Conservation (phyloP, 2,329 filamentous ascomycete genomes). For the Nigrograna mackinnonii region DNA sequence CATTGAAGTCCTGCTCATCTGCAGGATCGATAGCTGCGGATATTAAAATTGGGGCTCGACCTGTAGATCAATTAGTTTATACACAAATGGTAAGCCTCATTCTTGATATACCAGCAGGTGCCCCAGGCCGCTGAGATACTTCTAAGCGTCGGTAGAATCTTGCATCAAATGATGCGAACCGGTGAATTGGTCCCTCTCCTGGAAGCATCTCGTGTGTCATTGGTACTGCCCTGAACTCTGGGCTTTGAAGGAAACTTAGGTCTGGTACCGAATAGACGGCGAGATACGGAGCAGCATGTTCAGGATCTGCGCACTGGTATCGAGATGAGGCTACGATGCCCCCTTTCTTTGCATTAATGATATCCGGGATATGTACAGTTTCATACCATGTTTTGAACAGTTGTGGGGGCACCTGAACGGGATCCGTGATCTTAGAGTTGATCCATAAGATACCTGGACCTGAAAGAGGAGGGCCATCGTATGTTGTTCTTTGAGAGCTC, state of each 20-base stretch:
- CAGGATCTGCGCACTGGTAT: constrained; percentile 6
- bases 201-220: constrained; percentile 9
- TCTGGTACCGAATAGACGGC: constrained; percentile 11
- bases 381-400: constrained; percentile 15
- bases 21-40: no score
- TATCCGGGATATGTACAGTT: constrained; percentile 10
- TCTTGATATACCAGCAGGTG: constrained; percentile 2
- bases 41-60: no score
- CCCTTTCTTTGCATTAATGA: constrained; percentile 4
- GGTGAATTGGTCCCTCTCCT: constrained; percentile 7
- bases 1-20: no score
- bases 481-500: no score
- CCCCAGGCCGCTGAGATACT: constrained; percentile 5
- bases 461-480: constrained; percentile 6
- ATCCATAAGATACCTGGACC: constrained; percentile 12
- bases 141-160: constrained; percentile 10
- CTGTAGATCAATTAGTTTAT: no score
- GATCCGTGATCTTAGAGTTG: constrained; percentile 6
- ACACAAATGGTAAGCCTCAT: no score
- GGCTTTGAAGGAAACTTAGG: constrained; percentile 9
- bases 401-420: constrained; percentile 1
- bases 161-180: constrained; percentile 12
- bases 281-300: constrained; percentile 7
- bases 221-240: constrained; percentile 6
- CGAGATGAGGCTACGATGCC: constrained; percentile 12